A percentile compares a stretch with the other conserved stretches of the same genome.
These are phyloP conservation scores for Candida sojae DNA, from an alignment of 1,139 yeast species.

Conservation along the genomic window DNA sequence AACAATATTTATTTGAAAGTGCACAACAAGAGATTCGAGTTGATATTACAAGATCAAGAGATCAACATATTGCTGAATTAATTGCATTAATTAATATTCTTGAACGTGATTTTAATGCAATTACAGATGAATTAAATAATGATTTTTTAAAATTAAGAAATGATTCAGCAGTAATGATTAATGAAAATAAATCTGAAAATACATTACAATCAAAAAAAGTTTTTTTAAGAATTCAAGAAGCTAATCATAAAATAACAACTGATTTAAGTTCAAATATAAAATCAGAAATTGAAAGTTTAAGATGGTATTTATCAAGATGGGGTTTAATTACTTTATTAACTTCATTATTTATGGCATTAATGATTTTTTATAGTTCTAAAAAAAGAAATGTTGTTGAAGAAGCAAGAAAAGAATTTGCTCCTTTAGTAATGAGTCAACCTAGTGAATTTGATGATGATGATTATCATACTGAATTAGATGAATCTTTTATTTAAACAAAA, in stretches of 20 bases:
- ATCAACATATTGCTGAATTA: constrained; percentile 67
- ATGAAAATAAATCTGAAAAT: constrained; percentile 85
- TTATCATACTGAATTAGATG: constrained; percentile 47
- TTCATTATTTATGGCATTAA: constrained; percentile 43
- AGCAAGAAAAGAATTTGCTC: constrained; percentile 39
- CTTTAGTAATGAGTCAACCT: constrained; percentile 49
- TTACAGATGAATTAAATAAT: constrained; percentile 78
- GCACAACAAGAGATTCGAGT: constrained; percentile 87
- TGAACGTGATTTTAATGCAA: constrained; percentile 68
- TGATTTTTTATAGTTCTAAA: constrained; percentile 42
- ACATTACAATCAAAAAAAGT: constrained; percentile 73
- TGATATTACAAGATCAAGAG: constrained; percentile 75
- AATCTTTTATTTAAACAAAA: constrained; percentile 4
- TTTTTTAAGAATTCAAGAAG: constrained; percentile 74
- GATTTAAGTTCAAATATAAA: constrained; percentile 80
- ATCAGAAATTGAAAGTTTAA: constrained; percentile 80
- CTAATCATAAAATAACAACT: constrained; percentile 83
- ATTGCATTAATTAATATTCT: constrained; percentile 67
- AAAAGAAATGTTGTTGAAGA: constrained; percentile 26
- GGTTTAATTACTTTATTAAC: constrained; percentile 67
- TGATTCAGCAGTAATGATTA: constrained; percentile 80
- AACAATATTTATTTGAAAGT: constrained; percentile 84
- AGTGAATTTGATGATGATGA: constrained; percentile 53
- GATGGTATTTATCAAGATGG: constrained; percentile 94
- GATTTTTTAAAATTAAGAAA: constrained; percentile 66